Percentiles rank a stretch among this genome's conserved stretches.
Conservation (phyloP, 768 basidiomycete genomes). For the Trametes villosa region DNA sequence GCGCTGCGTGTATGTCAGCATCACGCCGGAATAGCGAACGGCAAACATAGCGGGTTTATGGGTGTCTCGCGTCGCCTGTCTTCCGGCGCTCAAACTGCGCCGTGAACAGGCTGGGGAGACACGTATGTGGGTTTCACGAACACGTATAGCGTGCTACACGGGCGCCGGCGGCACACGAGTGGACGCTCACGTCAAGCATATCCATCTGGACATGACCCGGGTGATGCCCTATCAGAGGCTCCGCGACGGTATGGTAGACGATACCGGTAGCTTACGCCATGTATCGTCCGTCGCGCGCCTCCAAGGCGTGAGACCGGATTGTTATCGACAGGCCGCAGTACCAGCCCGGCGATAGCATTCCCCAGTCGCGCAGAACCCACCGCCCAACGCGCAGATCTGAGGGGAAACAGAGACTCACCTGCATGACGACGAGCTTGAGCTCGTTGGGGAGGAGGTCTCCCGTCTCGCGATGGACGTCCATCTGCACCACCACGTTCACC, state of each 20-base stretch:
- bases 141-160: too few species aligned
- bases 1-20: slow-evolving; percentile 43
- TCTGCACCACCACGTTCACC: slow-evolving; percentile 60
- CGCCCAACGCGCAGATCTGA: neutral
- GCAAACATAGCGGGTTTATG: too few species aligned
- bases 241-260: too few species aligned
- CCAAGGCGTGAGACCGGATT: slow-evolving; percentile 4
- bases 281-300: neutral
- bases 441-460: slow-evolving; percentile 56
- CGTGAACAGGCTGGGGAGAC: too few species aligned
- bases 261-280: neutral
- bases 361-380: neutral
- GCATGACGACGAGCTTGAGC: slow-evolving; percentile 68
- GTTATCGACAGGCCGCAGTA: slow-evolving; percentile 10
- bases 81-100: too few species aligned
- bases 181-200: too few species aligned
- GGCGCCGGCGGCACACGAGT: too few species aligned
- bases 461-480: slow-evolving; percentile 59
- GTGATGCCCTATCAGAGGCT: too few species aligned
- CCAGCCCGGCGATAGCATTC: slow-evolving; percentile 10
- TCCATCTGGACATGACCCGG: too few species aligned
- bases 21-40: too few species aligned
- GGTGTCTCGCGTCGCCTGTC: too few species aligned
- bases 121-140: too few species aligned
- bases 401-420: slow-evolving; percentile 41